phyloP scores from a whole-genome alignment of 2,329 filamentous ascomycete species.

The Scopulariopsis brevicaulis region DNA sequence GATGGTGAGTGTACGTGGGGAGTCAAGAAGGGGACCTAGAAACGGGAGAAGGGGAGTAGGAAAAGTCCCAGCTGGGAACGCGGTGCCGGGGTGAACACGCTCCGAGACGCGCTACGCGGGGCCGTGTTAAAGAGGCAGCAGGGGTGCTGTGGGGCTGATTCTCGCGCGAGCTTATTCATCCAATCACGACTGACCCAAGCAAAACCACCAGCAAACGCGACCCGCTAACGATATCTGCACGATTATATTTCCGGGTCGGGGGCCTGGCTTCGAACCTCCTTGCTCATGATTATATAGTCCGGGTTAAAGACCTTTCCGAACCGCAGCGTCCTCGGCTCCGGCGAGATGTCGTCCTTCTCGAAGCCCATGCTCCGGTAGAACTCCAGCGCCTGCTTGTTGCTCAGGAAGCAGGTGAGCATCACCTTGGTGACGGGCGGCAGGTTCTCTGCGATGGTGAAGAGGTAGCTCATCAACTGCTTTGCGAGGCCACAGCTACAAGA shows the following conservation, averaged over 20 bases:
- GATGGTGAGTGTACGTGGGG: neutral
- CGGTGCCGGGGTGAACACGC: neutral
- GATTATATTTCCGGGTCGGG: neutral
- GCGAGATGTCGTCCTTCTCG: constrained; percentile 41
- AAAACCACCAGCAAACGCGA: neutral
- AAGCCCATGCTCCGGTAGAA: constrained; percentile 56
- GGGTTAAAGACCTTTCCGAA: constrained; percentile 39
- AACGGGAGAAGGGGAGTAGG: neutral
- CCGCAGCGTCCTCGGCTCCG: constrained; percentile 37
- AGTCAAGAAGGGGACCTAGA: neutral
- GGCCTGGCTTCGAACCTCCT: constrained; percentile 10
- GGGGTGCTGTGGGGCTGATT: neutral
- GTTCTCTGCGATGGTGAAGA: constrained; percentile 38
- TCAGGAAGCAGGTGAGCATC: constrained; percentile 64
- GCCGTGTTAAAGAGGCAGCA: constrained; percentile 1
- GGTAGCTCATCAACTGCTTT: constrained; percentile 42
- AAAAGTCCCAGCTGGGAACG: constrained; percentile 1
- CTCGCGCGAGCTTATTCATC: neutral
- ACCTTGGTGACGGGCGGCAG: constrained; percentile 48
- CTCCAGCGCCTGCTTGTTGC: constrained; percentile 41
- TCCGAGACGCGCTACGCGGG: constrained; percentile 3
- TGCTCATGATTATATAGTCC: constrained; percentile 52
- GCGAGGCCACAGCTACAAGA: constrained; percentile 50
- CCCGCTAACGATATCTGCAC: neutral
- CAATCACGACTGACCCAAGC: neutral